phyloP scores from a whole-genome alignment of 148 eudicot genomes.

The Limonium bicolor region DNA sequence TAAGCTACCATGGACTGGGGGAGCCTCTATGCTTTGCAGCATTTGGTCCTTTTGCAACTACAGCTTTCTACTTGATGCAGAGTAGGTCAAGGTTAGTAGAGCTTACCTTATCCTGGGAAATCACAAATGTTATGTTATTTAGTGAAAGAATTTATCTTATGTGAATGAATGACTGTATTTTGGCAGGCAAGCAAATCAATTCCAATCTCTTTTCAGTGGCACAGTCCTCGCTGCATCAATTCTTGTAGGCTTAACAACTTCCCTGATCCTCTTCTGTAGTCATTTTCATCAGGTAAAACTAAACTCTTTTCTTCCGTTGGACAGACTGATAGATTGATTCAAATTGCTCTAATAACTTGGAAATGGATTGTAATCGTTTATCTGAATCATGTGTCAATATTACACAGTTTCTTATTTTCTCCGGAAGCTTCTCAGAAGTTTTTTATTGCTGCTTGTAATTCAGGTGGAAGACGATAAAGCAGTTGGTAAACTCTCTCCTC shows the following conservation, averaged over 20 bases:
- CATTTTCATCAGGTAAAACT: constrained; percentile 87
- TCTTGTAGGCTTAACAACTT: constrained; percentile 78
- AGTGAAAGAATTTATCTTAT: no score
- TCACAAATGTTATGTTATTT: no score
- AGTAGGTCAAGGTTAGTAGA: constrained; percentile 35
- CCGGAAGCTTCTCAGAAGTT: no score
- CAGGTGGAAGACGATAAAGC: constrained; percentile 74
- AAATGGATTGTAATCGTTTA: no score
- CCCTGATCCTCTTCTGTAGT: constrained; percentile 88
- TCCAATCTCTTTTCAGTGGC: constrained; percentile 7
- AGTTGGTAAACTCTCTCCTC: constrained; percentile 73
- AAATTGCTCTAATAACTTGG: no score
- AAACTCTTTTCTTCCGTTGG: neutral
- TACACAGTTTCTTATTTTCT: no score
- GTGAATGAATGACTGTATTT: no score
- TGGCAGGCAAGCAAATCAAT: constrained; percentile 24
- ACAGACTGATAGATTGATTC: neutral
- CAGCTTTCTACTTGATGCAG: constrained; percentile 70
- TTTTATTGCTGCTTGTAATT: constrained; percentile 1
- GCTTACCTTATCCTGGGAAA: no score
- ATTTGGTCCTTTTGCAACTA: constrained; percentile 87
- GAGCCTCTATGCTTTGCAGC: constrained; percentile 91
- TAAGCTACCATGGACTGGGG: constrained; percentile 83
- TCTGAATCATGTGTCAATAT: no score
- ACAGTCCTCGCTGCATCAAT: constrained; percentile 51